These are phyloP conservation scores for Fusarium zealandicum DNA, from an alignment of 2,329 filamentous ascomycete genomes.

Conservation along the genomic window DNA sequence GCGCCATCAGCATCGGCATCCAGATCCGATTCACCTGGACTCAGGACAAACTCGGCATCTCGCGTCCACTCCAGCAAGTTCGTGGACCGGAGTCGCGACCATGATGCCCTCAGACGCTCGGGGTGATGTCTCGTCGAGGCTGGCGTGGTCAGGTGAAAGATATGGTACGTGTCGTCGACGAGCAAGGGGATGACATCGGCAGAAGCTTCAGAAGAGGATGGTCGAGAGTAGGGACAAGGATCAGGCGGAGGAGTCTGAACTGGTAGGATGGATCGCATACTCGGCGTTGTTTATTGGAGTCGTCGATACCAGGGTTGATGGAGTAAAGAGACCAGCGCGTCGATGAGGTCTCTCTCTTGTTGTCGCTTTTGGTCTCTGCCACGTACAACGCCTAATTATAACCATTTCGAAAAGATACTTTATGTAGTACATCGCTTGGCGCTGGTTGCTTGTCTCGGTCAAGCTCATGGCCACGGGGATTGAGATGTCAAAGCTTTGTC, in stretches of 20 bases:
- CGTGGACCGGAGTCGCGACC: slow-evolving; percentile 43
- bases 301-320: neutral
- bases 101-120: slow-evolving; percentile 43
- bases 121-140: slow-evolving; percentile 46
- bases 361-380: neutral
- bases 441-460: neutral
- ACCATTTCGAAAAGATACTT: slow-evolving; percentile 15
- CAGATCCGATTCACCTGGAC: slow-evolving; percentile 26
- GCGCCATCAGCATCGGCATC: slow-evolving; percentile 45
- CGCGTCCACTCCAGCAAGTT: slow-evolving; percentile 44
- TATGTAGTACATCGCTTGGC: neutral
- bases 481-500: neutral
- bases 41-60: slow-evolving; percentile 37
- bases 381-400: slow-evolving; percentile 16
- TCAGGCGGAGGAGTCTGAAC: slow-evolving; percentile 40
- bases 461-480: neutral
- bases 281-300: neutral
- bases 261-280: slow-evolving; percentile 30
- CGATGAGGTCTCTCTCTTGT: neutral
- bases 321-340: slow-evolving; percentile 1
- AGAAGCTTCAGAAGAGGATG: slow-evolving; percentile 41
- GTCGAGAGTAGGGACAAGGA: slow-evolving; percentile 38
- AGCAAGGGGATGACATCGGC: slow-evolving; percentile 49
- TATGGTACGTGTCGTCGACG: slow-evolving; percentile 47
- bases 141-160: slow-evolving; percentile 47